Evolutionary conservation across 257 asterid species (phyloP).

Genomic region (Nicotiana sylvestris): DNA sequence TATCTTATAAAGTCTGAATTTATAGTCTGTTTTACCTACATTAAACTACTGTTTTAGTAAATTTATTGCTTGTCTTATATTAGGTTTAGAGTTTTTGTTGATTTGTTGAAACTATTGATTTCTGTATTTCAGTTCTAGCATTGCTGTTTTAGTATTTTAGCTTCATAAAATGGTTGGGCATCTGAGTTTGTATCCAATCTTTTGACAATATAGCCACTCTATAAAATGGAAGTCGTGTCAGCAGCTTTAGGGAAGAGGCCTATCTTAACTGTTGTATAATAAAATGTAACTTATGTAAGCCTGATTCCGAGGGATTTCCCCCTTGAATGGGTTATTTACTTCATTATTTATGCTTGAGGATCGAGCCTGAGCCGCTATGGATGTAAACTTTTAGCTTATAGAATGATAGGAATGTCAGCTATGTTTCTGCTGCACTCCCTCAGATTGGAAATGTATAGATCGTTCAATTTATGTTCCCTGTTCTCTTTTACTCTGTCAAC

Average conservation of each 20-base stretch:
- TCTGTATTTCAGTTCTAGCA: neutral
- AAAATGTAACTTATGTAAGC: too few relatives aligned
- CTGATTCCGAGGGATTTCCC: too few relatives aligned
- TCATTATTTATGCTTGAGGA: neutral
- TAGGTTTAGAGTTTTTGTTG: neutral
- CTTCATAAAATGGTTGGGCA: neutral
- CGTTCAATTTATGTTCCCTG: neutral
- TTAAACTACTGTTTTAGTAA: neutral
- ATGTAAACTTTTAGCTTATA: neutral
- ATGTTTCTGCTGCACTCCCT: neutral
- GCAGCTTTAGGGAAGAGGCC: too few relatives aligned
- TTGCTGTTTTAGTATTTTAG: neutral
- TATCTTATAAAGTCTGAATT: conserved; percentile 61
- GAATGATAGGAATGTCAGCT: neutral
- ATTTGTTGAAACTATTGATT: neutral
- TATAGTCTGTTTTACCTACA: neutral
- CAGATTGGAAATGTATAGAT: neutral
- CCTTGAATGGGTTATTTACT: neutral
- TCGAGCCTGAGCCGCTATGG: neutral
- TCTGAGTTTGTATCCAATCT: too few relatives aligned
- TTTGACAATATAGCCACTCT: too few relatives aligned
- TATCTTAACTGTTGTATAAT: too few relatives aligned
- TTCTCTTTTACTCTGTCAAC: neutral
- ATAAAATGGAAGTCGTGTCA: too few relatives aligned
- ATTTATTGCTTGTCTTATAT: neutral